A percentile compares a stretch with the other conserved stretches of the same genome.
Conservation (phyloP, 306 rosid genomes). For the Calophaca sinica region DNA sequence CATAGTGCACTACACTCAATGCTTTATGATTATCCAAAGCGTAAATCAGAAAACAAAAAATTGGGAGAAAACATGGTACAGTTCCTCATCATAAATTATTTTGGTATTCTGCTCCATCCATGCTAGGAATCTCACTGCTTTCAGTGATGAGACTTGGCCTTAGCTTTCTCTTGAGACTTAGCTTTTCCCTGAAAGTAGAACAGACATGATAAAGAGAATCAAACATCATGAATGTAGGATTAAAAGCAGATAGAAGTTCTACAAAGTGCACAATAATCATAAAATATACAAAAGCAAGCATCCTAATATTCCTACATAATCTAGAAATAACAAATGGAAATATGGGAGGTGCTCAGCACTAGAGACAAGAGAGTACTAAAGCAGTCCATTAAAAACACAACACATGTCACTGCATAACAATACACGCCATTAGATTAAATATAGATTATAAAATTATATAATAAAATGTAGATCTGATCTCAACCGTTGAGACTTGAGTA, state of each 20-base stretch:
- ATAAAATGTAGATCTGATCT: neutral
- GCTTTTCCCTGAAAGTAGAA: slow-evolving; percentile 76
- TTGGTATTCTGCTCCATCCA: slow-evolving; percentile 50
- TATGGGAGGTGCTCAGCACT: neutral
- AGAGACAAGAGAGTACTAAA: neutral
- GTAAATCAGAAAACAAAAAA: slow-evolving; percentile 37
- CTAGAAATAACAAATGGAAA: slow-evolving; percentile 24
- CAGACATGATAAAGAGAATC: slow-evolving; percentile 7
- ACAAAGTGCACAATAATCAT: slow-evolving; percentile 2
- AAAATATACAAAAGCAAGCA: slow-evolving; percentile 12
- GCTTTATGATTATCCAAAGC: slow-evolving; percentile 43
- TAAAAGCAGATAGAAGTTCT: slow-evolving; percentile 27
- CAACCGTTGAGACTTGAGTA: neutral
- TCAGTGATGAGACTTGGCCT: slow-evolving; percentile 66
- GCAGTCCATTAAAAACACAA: neutral
- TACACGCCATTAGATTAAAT: neutral
- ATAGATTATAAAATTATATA: neutral
- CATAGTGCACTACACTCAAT: slow-evolving; percentile 49
- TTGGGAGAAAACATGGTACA: slow-evolving; percentile 48
- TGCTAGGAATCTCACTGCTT: slow-evolving; percentile 41
- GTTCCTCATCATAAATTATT: slow-evolving; percentile 62
- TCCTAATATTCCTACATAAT: neutral
- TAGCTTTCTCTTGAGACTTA: slow-evolving; percentile 69
- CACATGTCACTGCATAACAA: neutral
- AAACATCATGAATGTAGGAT: neutral